Base-by-base conservation (phyloP, 768 basidiomycete genomes). In the Sistotremastrum niveocremeum region DNA sequence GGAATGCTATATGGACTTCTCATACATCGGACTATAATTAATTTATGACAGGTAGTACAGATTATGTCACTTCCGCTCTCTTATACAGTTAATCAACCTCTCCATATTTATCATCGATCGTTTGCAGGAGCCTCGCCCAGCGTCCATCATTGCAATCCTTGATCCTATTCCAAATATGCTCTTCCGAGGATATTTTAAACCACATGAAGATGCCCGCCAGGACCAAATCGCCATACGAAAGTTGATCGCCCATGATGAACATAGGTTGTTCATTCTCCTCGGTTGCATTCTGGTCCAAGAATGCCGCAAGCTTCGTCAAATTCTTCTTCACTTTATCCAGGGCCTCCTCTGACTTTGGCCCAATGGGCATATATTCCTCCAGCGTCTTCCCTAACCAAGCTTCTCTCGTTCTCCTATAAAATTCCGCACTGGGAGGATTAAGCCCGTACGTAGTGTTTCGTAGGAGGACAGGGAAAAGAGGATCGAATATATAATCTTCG, bases 161-260 rank as follows among this genome's bases (percentile, higher is more conserved):
- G 20, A 20, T 20, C 20, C 20, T 20, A 20, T 20, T 20, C 20
- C 20, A 20, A 20, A 20, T 20, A 20, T 20, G 20, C 20, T 20
- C 20, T 20, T 20, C 6, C 3, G 29, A 7, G 34, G 29, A 11
- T 30, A 51, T 51, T 50, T 58, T 67, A 6, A 60, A 44, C 57
- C 60, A 69, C 0, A 55, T 29, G 6, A 68, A 44, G 38, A 56
- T 54, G 3, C 52, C 48, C 2, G 55, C 69, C 20, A 71, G 49
- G 4, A 60, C 58, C 31, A 73, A 57, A 52, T 76, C 72, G 0
- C 62, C 65, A 54, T 64, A 74, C 1, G 59, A 61, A 6, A 62
- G 51, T 9, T 49, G 51, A 5, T 62, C 52, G 1, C 70, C 71
- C 49, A 67, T 57, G 12, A 73, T 48, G 46, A 61, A 70, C 29